A percentile compares a stretch with the other conserved stretches of the same genome.
Evolutionary conservation across 2,329 filamentous ascomycete species (phyloP).

Genomic region (Aspergillus quadrilineatus): DNA sequence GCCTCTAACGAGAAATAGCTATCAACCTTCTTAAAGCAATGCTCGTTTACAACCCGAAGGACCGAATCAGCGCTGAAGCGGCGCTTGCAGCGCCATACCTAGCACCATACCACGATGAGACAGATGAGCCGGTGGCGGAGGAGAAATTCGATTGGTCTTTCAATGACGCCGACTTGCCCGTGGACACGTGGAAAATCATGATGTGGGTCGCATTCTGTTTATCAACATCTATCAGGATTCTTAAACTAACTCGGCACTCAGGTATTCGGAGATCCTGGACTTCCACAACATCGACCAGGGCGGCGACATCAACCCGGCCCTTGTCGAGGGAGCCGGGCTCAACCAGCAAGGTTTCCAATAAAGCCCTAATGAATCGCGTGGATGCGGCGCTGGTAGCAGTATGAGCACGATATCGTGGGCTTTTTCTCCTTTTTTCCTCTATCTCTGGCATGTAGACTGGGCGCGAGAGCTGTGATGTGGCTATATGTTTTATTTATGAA

Average conservation of each 20-base stretch:
- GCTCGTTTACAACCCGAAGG: conserved; percentile 98
- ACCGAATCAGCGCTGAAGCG: conserved; percentile 82
- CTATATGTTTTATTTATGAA: conserved; percentile 19
- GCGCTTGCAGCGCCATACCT: conserved; percentile 92
- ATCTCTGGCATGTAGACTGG: conserved; percentile 23
- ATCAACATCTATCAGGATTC: neutral
- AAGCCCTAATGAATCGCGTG: conserved; percentile 14
- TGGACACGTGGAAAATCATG: conserved; percentile 99
- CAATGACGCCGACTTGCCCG: conserved; percentile 94
- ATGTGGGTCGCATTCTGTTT: conserved; percentile 63
- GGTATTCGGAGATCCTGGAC: conserved; percentile 98
- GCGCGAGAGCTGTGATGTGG: conserved; percentile 21
- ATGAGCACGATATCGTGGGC: conserved; percentile 21
- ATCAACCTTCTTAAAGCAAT: conserved; percentile 93
- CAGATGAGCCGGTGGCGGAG: conserved; percentile 89
- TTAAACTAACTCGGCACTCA: conserved; percentile 37
- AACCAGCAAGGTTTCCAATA: conserved; percentile 30
- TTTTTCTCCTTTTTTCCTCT: conserved; percentile 17
- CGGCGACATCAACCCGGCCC: conserved; percentile 33
- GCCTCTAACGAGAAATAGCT: conserved; percentile 52
- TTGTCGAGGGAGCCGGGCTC: conserved; percentile 27
- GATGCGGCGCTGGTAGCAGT: conserved; percentile 18
- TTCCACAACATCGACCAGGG: conserved; percentile 85
- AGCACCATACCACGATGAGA: conserved; percentile 93
- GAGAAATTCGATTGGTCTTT: conserved; percentile 99